Base-by-base conservation (phyloP, 2,329 filamentous ascomycete species). In the Trichoderma atroviride region DNA sequence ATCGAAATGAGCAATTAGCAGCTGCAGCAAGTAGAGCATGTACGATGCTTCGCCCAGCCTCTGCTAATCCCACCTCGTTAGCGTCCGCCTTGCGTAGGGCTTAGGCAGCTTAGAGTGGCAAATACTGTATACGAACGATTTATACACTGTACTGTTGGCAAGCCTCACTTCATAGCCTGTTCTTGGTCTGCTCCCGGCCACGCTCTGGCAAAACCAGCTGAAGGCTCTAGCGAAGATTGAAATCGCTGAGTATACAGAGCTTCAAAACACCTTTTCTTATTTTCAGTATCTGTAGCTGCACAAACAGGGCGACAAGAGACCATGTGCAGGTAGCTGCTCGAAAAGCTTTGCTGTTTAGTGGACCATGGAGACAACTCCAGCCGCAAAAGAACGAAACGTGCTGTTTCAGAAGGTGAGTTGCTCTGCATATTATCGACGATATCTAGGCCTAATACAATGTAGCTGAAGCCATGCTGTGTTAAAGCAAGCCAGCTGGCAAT, bases 381-480 rank as follows among this genome's bases (percentile, higher is more conserved):
- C 47, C 24, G 53, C 40, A 6, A 56, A 68, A 52, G 74, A 75
- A 40, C 76, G 80, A 57, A 79, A 79, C 69, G 76, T 77, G 31
- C 76, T 82, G 71, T 82, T 82, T 68, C 76, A 80, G 60, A 76
- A 79, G 74, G 80, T 79, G 53, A 24, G 73, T 69, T 22, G 13
- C 31, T 19, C 29, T 29, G 7, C 13, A 31, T 35, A 3, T 16
- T 19, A 27, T 37, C n/a, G 14, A 29, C 4, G 19, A 13, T 10
- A 3, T 22, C 27, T 16, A 33, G 9, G 3, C n/a, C 72, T 73
- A 57, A 74, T 61, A 4, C n/a, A 19, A 3, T 22, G 31, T 53
- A 91, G 88, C 84, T 91, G 70, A 90, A 90, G 78, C 87, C 88
- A 76, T 84, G 80, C 72, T 91, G 88, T 73, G 82, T 91, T 68